Conservation (phyloP, 805 yeast genomes). For the Hanseniaspora occidentalis region DNA sequence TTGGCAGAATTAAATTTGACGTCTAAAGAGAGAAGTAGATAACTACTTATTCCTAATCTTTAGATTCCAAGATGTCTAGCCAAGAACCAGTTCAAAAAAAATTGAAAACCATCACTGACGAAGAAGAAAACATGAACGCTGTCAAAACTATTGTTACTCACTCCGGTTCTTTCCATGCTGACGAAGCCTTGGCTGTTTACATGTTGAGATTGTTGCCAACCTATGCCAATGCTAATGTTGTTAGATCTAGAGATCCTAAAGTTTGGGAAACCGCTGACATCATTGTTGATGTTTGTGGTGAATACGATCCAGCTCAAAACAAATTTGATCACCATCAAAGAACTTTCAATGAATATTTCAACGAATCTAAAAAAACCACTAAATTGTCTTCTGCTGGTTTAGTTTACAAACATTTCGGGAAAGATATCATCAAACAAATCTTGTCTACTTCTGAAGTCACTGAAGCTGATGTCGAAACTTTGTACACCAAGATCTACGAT, state of each 20-base stretch:
- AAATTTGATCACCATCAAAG: slow-evolving; percentile 95
- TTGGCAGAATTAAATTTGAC: no score
- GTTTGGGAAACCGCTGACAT: slow-evolving; percentile 82
- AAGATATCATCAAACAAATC: slow-evolving; percentile 42
- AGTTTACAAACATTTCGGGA: slow-evolving; percentile 77
- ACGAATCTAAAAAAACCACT: slow-evolving; percentile 36
- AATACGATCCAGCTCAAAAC: slow-evolving; percentile 66
- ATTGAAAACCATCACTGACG: neutral
- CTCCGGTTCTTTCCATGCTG: slow-evolving; percentile 94
- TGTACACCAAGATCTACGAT: slow-evolving; percentile 68
- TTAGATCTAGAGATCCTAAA: slow-evolving; percentile 73
- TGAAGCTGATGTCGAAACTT: slow-evolving; percentile 39
- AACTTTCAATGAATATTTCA: slow-evolving; percentile 69
- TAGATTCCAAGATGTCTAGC: neutral
- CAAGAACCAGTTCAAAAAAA: neutral
- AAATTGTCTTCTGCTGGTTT: slow-evolving; percentile 91
- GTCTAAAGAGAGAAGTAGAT: no score
- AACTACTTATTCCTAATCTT: no score
- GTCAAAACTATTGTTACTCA: slow-evolving; percentile 66
- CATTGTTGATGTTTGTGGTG: slow-evolving; percentile 90
- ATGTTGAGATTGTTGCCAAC: slow-evolving; percentile 65
- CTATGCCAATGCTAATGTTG: slow-evolving; percentile 51
- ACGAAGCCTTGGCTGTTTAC: slow-evolving; percentile 87
- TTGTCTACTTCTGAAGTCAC: slow-evolving; percentile 31
- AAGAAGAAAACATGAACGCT: slow-evolving; percentile 1